Base-by-base conservation (phyloP, 129 eudicot species). In the Tagetes patula region DNA sequence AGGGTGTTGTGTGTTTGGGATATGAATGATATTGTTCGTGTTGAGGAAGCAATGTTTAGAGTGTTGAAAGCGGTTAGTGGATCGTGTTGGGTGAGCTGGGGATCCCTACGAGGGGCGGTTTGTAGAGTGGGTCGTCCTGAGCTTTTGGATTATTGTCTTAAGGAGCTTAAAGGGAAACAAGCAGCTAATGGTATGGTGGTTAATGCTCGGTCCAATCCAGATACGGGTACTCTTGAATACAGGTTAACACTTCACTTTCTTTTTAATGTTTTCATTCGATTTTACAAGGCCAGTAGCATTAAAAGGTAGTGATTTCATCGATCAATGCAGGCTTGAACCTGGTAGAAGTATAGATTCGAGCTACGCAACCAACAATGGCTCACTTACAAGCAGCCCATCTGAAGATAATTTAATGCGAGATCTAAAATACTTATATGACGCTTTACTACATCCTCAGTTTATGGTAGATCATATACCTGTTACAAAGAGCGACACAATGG, bases 61-160 rank as follows among this genome's bases (percentile, higher is more conserved):
- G 98, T 93, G 2, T 54, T 93, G 45, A 78, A 87, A 11, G 98
- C 96, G 10, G 90, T 94, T 46, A 73, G 90, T 53, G 90, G 98
- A 61, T 68, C 90, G 42, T 73, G 77, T 14, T 93, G 98, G 98
- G 96, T 87, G 69, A 86, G 92, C 59, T 90, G 92, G 92, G 91
- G 92, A 59, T 78, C 92, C 33, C 82, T 94, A 37, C 86, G 86
- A 58, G 96, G 96, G 68, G 98, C 98, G 68, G 96, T 90, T 76
- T 94, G 96, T 70, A 80, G 70, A 81, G 90, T 75, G 7, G 98
- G 96, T 7, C 72, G 82, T 6, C 98, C 98, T 5, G 96, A 90
- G 65, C 86, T 93, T 50, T 81, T 94, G 78, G 98, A 90, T 80
- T 86, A 87, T 62, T 94, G 98, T 67, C 96, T 94, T 12, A 94